These are phyloP conservation scores for Blastomyces emzantsi DNA, from an alignment of 2,329 filamentous ascomycete genomes.

Conservation along the genomic window DNA sequence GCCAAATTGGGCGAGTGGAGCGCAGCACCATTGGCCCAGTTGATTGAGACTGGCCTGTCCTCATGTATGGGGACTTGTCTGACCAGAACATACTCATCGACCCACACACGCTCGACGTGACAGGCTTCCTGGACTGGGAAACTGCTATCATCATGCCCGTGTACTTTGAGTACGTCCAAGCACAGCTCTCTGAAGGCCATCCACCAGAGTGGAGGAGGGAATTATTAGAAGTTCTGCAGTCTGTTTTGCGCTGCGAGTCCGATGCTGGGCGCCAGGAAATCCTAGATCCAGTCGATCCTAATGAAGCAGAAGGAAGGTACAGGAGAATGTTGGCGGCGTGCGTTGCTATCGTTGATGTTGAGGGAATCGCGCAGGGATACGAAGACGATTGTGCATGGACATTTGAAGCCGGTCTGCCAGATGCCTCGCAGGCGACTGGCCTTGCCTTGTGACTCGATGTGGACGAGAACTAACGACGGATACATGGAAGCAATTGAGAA, in stretches of 20 bases:
- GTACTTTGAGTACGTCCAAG: slow-evolving; percentile 17
- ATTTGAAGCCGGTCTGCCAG: slow-evolving; percentile 14
- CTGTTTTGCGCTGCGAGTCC: slow-evolving; percentile 17
- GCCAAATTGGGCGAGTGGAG: no score
- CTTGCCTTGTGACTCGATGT: slow-evolving; percentile 2
- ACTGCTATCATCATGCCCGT: slow-evolving; percentile 17
- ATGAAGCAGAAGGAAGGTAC: slow-evolving; percentile 14
- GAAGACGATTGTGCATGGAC: slow-evolving; percentile 15
- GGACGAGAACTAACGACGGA: neutral
- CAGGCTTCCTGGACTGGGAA: slow-evolving; percentile 18
- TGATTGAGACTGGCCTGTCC: slow-evolving; percentile 16
- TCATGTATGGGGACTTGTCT: slow-evolving; percentile 16
- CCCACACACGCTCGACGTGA: slow-evolving; percentile 15
- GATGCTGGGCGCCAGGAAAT: neutral
- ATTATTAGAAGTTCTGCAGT: slow-evolving; percentile 17
- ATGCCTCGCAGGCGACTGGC: slow-evolving; percentile 2
- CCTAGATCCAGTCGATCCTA: neutral
- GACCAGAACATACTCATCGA: slow-evolving; percentile 17
- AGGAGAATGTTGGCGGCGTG: slow-evolving; percentile 14
- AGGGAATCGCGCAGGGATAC: slow-evolving; percentile 14
- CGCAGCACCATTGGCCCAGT: no score
- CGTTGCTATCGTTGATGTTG: slow-evolving; percentile 13
- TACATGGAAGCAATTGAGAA: neutral
- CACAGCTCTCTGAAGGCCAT: slow-evolving; percentile 17
- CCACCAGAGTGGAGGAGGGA: slow-evolving; percentile 15